These are phyloP conservation scores for Sequoia sempervirens DNA, from an alignment of 75 land plant genomes.

Conservation along the genomic window DNA sequence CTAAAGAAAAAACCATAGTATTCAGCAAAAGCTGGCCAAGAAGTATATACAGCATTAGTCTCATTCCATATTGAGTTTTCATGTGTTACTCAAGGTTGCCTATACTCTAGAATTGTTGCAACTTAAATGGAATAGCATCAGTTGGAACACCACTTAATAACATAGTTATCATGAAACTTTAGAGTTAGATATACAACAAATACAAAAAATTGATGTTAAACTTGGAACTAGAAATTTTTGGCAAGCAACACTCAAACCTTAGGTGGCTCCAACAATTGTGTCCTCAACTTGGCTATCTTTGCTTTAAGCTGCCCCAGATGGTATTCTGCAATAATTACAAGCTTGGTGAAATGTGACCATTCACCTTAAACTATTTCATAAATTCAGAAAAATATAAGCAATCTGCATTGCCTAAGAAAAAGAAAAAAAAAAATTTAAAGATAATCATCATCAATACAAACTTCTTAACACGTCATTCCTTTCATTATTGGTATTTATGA, in stretches of 20 bases:
- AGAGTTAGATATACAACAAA: not conserved
- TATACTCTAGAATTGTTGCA: not conserved
- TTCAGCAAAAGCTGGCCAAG: constrained; percentile 1
- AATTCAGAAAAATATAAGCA: not conserved
- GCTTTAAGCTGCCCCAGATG: constrained; percentile 99
- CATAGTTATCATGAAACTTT: not conserved
- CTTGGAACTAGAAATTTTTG: not conserved
- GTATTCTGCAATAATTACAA: constrained; percentile 65
- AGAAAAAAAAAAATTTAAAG: not conserved
- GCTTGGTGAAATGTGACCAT: not conserved
- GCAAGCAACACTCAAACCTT: constrained; percentile 48
- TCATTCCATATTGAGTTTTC: not conserved
- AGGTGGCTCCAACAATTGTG: constrained; percentile 95
- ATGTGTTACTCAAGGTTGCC: not conserved
- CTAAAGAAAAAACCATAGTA: not conserved
- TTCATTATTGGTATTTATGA: not conserved
- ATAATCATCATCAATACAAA: not conserved
- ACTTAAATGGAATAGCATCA: not conserved
- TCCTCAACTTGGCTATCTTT: constrained; percentile 92
- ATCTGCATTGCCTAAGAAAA: not conserved
- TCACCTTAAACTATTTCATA: not conserved
- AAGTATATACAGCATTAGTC: not conserved
- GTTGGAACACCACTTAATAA: not conserved
- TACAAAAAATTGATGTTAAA: not conserved
- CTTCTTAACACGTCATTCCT: not conserved